phyloP scores from a whole-genome alignment of 805 yeast species.

The Wickerhamomyces sydowiorum region DNA sequence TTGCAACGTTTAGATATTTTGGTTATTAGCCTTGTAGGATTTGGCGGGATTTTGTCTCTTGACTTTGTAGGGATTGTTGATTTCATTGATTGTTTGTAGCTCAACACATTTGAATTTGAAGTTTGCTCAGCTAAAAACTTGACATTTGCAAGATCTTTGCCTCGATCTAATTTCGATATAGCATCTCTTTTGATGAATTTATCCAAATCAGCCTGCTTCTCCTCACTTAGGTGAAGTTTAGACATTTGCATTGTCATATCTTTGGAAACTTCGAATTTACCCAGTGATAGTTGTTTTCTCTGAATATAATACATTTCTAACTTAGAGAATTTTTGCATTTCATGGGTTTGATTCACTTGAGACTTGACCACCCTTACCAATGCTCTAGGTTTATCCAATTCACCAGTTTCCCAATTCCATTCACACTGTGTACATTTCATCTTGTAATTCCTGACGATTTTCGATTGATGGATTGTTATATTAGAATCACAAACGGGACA shows the following conservation, averaged over 20 bases:
- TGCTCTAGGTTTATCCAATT: slow-evolving; percentile 13
- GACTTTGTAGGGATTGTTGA: slow-evolving; percentile 2
- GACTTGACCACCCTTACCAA: slow-evolving; percentile 11
- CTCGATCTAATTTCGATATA: slow-evolving; percentile 4
- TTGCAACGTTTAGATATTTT: slow-evolving; percentile 22
- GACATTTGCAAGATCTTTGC: background rate
- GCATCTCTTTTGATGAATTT: slow-evolving; percentile 10
- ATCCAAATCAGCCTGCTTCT: slow-evolving; percentile 1
- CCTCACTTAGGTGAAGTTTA: slow-evolving; percentile 8
- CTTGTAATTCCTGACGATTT: slow-evolving; percentile 1
- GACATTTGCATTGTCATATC: slow-evolving; percentile 9
- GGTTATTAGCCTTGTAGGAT: slow-evolving; percentile 13
- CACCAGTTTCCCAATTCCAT: slow-evolving; percentile 9
- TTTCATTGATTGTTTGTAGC: slow-evolving; percentile 3
- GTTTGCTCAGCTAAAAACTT: background rate
- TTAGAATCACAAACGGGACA: slow-evolving; percentile 20
- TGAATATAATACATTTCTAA: slow-evolving; percentile 17
- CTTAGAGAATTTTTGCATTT: slow-evolving; percentile 8
- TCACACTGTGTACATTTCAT: slow-evolving; percentile 14
- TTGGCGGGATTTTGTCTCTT: slow-evolving; percentile 7
- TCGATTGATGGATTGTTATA: slow-evolving; percentile 7
- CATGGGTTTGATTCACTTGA: slow-evolving; percentile 1
- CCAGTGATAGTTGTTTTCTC: slow-evolving; percentile 6
- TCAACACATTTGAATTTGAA: background rate
- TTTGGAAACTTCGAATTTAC: slow-evolving; percentile 11